These are phyloP conservation scores for Fusarium veterinarium DNA, from an alignment of 2,329 filamentous ascomycete genomes.

Conservation along the genomic window DNA sequence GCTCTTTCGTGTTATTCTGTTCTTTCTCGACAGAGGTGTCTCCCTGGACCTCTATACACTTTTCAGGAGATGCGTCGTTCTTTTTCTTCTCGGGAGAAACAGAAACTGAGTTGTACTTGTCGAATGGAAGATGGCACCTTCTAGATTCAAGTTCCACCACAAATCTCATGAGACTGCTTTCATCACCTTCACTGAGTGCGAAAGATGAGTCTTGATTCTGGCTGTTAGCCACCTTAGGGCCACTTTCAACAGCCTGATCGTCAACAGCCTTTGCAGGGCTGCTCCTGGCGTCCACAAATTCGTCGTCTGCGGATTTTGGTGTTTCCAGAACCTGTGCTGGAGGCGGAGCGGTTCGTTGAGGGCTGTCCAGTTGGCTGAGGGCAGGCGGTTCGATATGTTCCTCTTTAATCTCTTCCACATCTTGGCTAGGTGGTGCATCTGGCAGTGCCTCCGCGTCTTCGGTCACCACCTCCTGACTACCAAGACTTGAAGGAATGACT, in stretches of 20 bases:
- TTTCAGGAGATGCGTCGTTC: slow-evolving; percentile 1
- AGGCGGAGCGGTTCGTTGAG: slow-evolving; percentile 33
- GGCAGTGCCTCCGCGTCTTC: slow-evolving; percentile 6
- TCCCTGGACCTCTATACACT: slow-evolving; percentile 39
- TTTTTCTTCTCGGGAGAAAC: slow-evolving; percentile 28
- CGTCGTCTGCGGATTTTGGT: slow-evolving; percentile 58
- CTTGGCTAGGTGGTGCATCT: neutral
- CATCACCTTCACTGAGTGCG: slow-evolving; percentile 58
- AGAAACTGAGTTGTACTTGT: slow-evolving; percentile 30
- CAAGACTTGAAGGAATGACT: slow-evolving; percentile 48
- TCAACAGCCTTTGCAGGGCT: slow-evolving; percentile 51
- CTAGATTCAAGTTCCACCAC: slow-evolving; percentile 62
- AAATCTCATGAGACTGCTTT: slow-evolving; percentile 60
- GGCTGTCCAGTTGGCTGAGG: slow-evolving; percentile 17
- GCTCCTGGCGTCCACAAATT: slow-evolving; percentile 62
- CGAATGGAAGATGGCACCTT: slow-evolving; percentile 46
- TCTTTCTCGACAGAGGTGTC: slow-evolving; percentile 36
- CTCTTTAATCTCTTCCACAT: slow-evolving; percentile 8
- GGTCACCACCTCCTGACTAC: slow-evolving; percentile 29
- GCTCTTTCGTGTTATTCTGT: slow-evolving; percentile 17
- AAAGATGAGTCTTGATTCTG: slow-evolving; percentile 51
- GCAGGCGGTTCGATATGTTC: neutral
- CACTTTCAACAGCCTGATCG: slow-evolving; percentile 3
- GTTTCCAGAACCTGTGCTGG: slow-evolving; percentile 47
- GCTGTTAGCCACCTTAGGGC: slow-evolving; percentile 7